Percentiles rank a stretch among this genome's conserved stretches.
These are phyloP conservation scores for Fusarium humuli DNA, from an alignment of 2,329 filamentous ascomycete species.

Conservation along the genomic window DNA sequence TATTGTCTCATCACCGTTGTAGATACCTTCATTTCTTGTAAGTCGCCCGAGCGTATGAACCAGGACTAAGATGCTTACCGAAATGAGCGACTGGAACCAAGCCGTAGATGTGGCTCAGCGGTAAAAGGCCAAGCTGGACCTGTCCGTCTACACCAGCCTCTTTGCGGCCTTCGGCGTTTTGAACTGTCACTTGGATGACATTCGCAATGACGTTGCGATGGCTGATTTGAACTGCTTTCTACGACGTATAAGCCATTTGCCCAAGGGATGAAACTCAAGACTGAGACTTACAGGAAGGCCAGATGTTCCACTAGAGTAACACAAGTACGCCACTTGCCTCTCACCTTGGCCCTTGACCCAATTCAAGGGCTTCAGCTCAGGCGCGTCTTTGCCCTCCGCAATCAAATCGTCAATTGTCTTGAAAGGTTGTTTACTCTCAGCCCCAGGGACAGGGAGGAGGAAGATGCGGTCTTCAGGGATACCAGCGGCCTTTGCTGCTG, in stretches of 20 bases:
- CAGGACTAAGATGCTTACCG: background rate
- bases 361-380: conserved; percentile 64
- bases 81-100: conserved; percentile 73
- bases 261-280: background rate
- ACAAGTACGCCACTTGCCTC: conserved; percentile 78
- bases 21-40: conserved; percentile 59
- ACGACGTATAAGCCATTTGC: conserved; percentile 8
- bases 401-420: conserved; percentile 76
- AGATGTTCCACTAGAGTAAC: conserved; percentile 84
- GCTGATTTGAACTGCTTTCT: conserved; percentile 88
- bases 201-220: conserved; percentile 85
- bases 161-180: conserved; percentile 54
- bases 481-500: conserved; percentile 71
- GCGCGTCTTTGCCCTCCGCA: conserved; percentile 66
- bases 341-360: conserved; percentile 75
- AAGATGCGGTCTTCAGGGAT: conserved; percentile 75
- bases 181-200: conserved; percentile 69
- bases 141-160: conserved; percentile 53
- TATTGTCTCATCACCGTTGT: conserved; percentile 78
- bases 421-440: conserved; percentile 62
- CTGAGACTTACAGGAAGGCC: conserved; percentile 72
- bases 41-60: conserved; percentile 53
- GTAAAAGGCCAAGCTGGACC: conserved; percentile 74
- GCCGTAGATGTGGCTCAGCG: conserved; percentile 85
- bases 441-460: conserved; percentile 74